These are phyloP conservation scores for Westerdykella sp. DNA, from an alignment of 2,329 filamentous ascomycete species.

Conservation along the genomic window DNA sequence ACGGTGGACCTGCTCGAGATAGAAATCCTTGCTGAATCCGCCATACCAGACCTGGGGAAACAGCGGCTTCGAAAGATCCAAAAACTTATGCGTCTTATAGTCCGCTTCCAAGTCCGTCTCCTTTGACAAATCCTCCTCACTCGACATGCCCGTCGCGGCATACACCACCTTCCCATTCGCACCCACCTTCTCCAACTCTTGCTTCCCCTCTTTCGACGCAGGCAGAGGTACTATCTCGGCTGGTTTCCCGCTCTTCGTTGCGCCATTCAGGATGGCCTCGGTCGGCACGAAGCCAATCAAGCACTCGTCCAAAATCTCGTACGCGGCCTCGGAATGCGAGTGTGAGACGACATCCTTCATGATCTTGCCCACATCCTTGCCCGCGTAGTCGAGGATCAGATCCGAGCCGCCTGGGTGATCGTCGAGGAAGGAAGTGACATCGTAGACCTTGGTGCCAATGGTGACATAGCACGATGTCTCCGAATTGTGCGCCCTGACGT, in stretches of 20 bases:
- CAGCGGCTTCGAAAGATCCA: constrained; percentile 80
- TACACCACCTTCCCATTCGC: constrained; percentile 44
- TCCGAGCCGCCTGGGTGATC: constrained; percentile 88
- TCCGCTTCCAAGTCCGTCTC: constrained; percentile 74
- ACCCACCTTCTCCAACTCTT: constrained; percentile 43
- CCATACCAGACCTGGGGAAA: constrained; percentile 83
- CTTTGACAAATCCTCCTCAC: constrained; percentile 75
- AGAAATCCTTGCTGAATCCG: constrained; percentile 91
- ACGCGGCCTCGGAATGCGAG: constrained; percentile 83
- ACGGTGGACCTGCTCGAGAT: constrained; percentile 90
- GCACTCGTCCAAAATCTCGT: constrained; percentile 85
- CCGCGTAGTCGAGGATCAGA: constrained; percentile 81
- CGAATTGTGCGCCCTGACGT: constrained; percentile 76
- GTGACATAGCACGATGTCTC: constrained; percentile 87
- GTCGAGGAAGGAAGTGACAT: constrained; percentile 84
- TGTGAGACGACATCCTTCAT: constrained; percentile 80
- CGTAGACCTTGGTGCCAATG: constrained; percentile 83
- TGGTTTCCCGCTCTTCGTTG: constrained; percentile 43
- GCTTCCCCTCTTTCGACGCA: constrained; percentile 43
- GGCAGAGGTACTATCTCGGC: constrained; percentile 50
- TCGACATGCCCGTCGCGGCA: constrained; percentile 74
- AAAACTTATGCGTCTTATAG: constrained; percentile 87
- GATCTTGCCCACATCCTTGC: constrained; percentile 77
- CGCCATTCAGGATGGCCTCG: constrained; percentile 50
- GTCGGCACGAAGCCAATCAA: constrained; percentile 73